Evolutionary conservation across 345 rosid species (phyloP), one percentile per base, ranked within the genome.

Genomic region (Passiflora organensis): DNA sequence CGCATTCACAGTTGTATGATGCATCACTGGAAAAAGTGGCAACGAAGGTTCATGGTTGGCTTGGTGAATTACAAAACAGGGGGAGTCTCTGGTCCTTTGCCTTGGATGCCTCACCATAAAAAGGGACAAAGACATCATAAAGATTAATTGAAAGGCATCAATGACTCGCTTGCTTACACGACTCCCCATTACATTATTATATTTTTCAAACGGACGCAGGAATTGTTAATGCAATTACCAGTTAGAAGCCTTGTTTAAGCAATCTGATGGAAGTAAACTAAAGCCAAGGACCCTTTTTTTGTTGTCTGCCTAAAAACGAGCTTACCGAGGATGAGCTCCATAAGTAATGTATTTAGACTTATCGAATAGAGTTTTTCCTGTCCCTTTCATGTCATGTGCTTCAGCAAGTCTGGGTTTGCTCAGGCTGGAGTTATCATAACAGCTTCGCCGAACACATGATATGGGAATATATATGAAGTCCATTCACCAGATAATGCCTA

Each of bases 161-260:
- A 56, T 57, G 71, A 59, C 52, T 53, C 66, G 72, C 72, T 78
- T 79, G 78, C 77, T 62, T 70, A 56, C 82, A 83, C 84, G 77
- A 74, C 43, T 73, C 76, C 79, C 79, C 61, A 38, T 43, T 59
- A 36, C 49, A 55, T 59, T 53, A 51, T 36, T 39, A 34, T n/a
- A n/a, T n/a, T n/a, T n/a, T n/a, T n/a, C n/a, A 48, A 67, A 60
- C 42, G 10, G 59, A 18, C 48, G 0, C 34, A 45, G 32, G 21
- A 24, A 43, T 42, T 32, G 36, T 41, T 24, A 50, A 41, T 63
- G 60, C 54, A 11, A 6, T 19, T 36, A 57, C 36, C 17, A n/a
- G 53, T 55, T 55, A 51, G 59, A 43, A 60, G 54, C 63, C 63
- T 63, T 53, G 66, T 67, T 54, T 18, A 67, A 66, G 69, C 60